Evolutionary conservation across 2,329 filamentous ascomycete species (phyloP).

Genomic region (Sporothrix humicola): DNA sequence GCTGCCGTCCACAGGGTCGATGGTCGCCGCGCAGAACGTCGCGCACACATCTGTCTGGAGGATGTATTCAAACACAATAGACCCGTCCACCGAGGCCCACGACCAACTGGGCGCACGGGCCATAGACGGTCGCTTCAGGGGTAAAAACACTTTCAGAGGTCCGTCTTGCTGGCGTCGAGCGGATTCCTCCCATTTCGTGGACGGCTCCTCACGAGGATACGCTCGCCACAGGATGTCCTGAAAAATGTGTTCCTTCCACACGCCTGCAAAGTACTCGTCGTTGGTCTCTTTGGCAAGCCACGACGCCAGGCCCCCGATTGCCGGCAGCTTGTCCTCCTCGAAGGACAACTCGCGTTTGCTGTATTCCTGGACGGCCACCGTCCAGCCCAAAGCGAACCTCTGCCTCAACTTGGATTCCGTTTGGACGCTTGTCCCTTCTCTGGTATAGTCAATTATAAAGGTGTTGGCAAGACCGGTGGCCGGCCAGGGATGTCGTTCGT

Average conservation of each 20-base stretch:
- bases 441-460: background rate
- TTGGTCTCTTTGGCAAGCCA: background rate
- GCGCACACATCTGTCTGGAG: no score
- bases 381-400: background rate
- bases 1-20: no score
- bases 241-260: background rate
- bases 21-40: no score
- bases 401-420: background rate
- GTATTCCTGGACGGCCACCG: background rate
- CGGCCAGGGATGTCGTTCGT: no score
- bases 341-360: background rate
- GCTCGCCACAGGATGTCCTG: no score
- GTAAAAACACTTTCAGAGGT: background rate
- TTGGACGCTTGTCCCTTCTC: background rate
- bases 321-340: background rate
- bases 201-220: no score
- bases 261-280: background rate
- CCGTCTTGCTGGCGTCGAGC: no score
- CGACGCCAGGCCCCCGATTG: background rate
- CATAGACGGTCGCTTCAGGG: background rate
- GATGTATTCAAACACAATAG: no score
- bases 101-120: background rate
- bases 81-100: background rate
- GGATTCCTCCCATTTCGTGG: no score
- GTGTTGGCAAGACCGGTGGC: background rate